These are phyloP conservation scores for Chenopodium berlandieri DNA, from an alignment of 148 eudicot species.

Conservation along the genomic window DNA sequence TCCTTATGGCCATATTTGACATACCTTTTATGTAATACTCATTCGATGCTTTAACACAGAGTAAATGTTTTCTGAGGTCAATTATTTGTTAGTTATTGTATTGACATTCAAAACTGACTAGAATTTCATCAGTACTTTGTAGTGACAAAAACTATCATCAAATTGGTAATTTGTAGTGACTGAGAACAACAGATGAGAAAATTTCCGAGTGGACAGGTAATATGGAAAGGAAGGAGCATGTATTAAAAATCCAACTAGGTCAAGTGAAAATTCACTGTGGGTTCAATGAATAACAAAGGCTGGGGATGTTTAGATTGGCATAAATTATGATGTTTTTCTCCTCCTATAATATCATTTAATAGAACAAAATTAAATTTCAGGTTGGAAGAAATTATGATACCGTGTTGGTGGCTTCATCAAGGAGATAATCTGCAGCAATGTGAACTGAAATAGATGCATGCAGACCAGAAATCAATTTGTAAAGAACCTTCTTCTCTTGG, in stretches of 20 bases:
- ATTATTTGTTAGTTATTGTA: neutral
- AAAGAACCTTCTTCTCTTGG: conserved; percentile 83
- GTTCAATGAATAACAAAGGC: neutral
- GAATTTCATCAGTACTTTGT: too few relatives aligned
- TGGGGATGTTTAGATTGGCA: neutral
- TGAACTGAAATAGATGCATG: conserved; percentile 93
- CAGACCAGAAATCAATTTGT: conserved; percentile 91
- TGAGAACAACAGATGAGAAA: neutral
- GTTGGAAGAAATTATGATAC: conserved; percentile 31
- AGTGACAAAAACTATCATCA: neutral
- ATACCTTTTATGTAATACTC: too few relatives aligned
- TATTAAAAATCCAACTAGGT: neutral
- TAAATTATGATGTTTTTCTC: neutral
- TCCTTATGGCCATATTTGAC: too few relatives aligned
- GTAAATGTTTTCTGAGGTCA: neutral
- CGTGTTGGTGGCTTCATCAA: conserved; percentile 71
- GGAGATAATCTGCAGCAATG: conserved; percentile 85
- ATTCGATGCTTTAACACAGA: neutral
- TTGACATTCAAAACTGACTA: neutral
- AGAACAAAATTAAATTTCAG: neutral
- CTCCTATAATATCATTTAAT: neutral
- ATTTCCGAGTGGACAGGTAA: neutral
- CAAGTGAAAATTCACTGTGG: neutral
- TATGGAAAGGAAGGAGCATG: neutral
- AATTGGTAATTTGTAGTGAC: neutral